Conservation (phyloP, 2,329 filamentous ascomycete species). For the Apiospora marii region DNA sequence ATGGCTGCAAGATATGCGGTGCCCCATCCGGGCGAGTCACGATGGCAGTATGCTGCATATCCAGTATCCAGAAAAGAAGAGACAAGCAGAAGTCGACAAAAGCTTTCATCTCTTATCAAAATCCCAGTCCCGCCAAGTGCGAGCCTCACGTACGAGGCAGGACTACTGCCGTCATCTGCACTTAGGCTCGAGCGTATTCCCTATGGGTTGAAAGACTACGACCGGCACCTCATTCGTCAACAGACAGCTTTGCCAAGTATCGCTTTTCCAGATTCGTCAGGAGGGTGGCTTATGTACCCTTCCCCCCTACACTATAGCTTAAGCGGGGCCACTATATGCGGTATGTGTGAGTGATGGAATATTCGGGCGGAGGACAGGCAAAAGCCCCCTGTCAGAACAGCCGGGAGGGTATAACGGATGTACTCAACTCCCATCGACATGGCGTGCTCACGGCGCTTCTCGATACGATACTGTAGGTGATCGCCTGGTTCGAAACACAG, state of each 20-base stretch:
- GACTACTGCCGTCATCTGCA: conserved; percentile 14
- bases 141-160: conserved; percentile 2
- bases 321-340: conserved; percentile 17
- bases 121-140: conserved; percentile 23
- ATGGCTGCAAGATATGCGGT: not conserved
- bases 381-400: not conserved
- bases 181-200: not conserved
- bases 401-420: not conserved
- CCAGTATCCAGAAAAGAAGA: not conserved
- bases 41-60: conserved; percentile 12
- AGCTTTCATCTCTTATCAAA: conserved; percentile 18
- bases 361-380: not conserved
- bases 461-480: not conserved
- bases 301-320: conserved; percentile 12
- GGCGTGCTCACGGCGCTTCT: not conserved
- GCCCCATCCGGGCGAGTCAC: not conserved
- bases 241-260: not conserved
- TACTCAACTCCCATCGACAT: not conserved
- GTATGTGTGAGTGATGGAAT: conserved; percentile 18
- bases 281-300: not conserved
- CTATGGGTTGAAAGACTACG: not conserved
- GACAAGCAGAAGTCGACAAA: not conserved
- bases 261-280: conserved; percentile 11
- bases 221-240: not conserved
- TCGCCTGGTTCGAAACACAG: not conserved